These are phyloP conservation scores for Pseudocohnilembus persalinus DNA, from an alignment of 169 alveolate species.

Conservation along the genomic window DNA sequence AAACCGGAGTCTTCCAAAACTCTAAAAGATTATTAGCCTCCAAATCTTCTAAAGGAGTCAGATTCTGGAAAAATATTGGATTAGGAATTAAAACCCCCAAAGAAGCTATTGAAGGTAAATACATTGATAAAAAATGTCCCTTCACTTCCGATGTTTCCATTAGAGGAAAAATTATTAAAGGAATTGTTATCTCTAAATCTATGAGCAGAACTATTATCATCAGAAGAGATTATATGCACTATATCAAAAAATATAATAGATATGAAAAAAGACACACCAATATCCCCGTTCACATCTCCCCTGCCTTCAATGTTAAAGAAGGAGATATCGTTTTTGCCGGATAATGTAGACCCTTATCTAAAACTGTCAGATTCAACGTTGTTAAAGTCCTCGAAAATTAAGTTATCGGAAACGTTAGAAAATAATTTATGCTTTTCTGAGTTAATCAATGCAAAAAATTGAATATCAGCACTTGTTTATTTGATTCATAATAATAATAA, in stretches of 20 bases:
- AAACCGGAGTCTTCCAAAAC: conserved; percentile 86
- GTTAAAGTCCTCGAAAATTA: conserved; percentile 97
- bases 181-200: conserved; percentile 97
- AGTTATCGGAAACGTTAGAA: conserved; percentile 97
- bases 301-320: conserved; percentile 97
- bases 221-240: conserved; percentile 98
- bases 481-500: too few relatives aligned
- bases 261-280: conserved; percentile 99
- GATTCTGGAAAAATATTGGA: conserved; percentile 97
- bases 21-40: conserved; percentile 80
- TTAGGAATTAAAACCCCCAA: conserved; percentile 98
- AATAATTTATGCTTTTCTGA: conserved; percentile 97
- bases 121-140: conserved; percentile 99
- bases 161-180: conserved; percentile 98
- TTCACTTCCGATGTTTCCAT: conserved; percentile 98
- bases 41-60: conserved; percentile 84
- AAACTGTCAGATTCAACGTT: conserved; percentile 99
- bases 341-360: conserved; percentile 99
- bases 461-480: too few relatives aligned
- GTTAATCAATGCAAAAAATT: conserved; percentile 1
- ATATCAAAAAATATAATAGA: conserved; percentile 97
- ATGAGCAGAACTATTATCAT: conserved; percentile 98
- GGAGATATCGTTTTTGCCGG: conserved; percentile 99
- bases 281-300: conserved; percentile 97
- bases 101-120: conserved; percentile 98